A percentile compares a stretch with the other conserved stretches of the same genome.
phyloP scores from a whole-genome alignment of 202 grass and related monocot genomes.

The Zizania palustris region DNA sequence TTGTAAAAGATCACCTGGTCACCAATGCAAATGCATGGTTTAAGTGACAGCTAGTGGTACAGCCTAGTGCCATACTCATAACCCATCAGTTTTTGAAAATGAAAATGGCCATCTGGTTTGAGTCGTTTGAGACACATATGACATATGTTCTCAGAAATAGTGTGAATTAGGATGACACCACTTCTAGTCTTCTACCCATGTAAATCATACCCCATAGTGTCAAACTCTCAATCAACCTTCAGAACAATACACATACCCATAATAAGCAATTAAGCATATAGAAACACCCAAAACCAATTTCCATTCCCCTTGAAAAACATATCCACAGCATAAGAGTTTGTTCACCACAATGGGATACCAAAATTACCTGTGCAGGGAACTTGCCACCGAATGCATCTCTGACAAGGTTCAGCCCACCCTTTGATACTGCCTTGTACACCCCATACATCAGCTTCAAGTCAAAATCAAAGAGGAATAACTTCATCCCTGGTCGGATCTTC shows the following conservation, averaged over 20 bases:
- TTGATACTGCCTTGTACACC: constrained; percentile 64
- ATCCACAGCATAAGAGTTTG: constrained; percentile 1
- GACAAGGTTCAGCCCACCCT: constrained; percentile 68
- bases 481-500: constrained; percentile 71
- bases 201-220: not conserved
- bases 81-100: not conserved
- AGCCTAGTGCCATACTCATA: constrained; percentile 1
- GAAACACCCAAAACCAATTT: not conserved
- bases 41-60: constrained; percentile 11
- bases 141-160: not conserved
- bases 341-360: not conserved
- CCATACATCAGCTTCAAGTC: constrained; percentile 94
- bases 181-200: constrained; percentile 27
- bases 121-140: not conserved
- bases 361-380: constrained; percentile 90
- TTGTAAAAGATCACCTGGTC: constrained; percentile 28
- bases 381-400: constrained; percentile 58
- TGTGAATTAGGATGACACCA: not conserved
- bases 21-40: constrained; percentile 9
- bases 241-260: not conserved
- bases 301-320: not conserved
- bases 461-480: constrained; percentile 97
- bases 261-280: constrained; percentile 4
- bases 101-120: not conserved
- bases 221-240: not conserved